Conservation (phyloP, 1,284 basidiomycete genomes). For the Ustilago nuda region DNA sequence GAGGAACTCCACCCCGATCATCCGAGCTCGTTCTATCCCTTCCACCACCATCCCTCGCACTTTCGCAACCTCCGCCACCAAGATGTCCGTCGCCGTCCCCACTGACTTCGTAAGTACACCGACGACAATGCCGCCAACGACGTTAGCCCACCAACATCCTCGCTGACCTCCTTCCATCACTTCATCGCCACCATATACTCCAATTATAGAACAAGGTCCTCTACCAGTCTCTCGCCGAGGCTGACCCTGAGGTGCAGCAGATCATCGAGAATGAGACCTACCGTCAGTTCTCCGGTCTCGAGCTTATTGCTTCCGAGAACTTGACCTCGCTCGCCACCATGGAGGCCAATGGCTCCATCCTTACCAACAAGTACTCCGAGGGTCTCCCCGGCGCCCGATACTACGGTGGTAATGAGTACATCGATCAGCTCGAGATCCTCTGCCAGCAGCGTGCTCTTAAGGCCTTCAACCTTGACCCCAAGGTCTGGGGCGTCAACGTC, state of each 20-base stretch:
- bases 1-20: slow-evolving; percentile 29
- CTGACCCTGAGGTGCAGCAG: slow-evolving; percentile 93
- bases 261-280: slow-evolving; percentile 99
- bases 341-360: slow-evolving; percentile 98
- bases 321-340: slow-evolving; percentile 73
- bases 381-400: slow-evolving; percentile 84
- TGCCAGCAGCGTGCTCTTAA: slow-evolving; percentile 94
- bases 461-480: slow-evolving; percentile 94
- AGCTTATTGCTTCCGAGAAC: slow-evolving; percentile 91
- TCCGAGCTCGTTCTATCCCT: slow-evolving; percentile 19
- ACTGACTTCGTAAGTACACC: slow-evolving; percentile 63
- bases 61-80: slow-evolving; percentile 43
- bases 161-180: slow-evolving; percentile 11
- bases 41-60: slow-evolving; percentile 25
- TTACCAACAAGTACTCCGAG: slow-evolving; percentile 93
- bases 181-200: neutral
- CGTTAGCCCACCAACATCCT: neutral
- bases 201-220: slow-evolving; percentile 85
- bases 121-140: neutral
- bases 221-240: slow-evolving; percentile 86
- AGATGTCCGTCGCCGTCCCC: slow-evolving; percentile 65
- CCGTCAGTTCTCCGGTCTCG: slow-evolving; percentile 93
- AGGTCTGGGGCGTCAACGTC: slow-evolving; percentile 96
- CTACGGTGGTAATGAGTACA: slow-evolving; percentile 88
- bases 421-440: slow-evolving; percentile 94